Percentiles rank a stretch among this genome's conserved stretches.
Conservation (phyloP, 345 rosid genomes). For the Kernera saxatilis region DNA sequence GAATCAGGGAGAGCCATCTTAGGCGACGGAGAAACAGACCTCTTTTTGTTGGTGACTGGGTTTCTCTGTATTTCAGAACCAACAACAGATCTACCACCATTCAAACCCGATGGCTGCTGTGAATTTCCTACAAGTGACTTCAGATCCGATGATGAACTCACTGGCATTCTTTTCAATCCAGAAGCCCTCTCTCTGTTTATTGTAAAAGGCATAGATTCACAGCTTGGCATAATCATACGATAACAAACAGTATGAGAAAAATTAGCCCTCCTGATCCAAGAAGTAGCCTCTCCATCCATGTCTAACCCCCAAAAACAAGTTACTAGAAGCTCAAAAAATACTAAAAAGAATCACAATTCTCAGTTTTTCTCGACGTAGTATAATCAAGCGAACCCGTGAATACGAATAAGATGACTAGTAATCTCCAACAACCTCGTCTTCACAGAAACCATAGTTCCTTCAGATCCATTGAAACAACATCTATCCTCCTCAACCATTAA, state of each 20-base stretch:
- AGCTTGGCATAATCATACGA: conserved; percentile 47
- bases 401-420: conserved; percentile 4
- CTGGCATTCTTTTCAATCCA: conserved; percentile 39
- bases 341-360: neutral
- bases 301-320: neutral
- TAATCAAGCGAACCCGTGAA: conserved; percentile 33
- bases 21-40: conserved; percentile 65
- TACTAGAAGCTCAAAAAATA: conserved; percentile 21
- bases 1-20: conserved; percentile 40
- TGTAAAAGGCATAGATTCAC: conserved; percentile 34
- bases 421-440: conserved; percentile 25
- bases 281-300: conserved; percentile 56
- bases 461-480: neutral
- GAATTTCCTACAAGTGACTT: conserved; percentile 17
- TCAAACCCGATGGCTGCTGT: neutral
- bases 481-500: neutral
- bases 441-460: conserved; percentile 20
- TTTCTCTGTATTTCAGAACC: conserved; percentile 27
- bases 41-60: conserved; percentile 39
- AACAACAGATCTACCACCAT: neutral
- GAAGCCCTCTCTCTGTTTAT: conserved; percentile 14
- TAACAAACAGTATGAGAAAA: conserved; percentile 66
- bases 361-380: neutral
- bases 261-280: conserved; percentile 78
- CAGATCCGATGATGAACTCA: conserved; percentile 24